These are phyloP conservation scores for Populus hybrid DNA, from an alignment of 441 rosid genomes.

Conservation along the genomic window DNA sequence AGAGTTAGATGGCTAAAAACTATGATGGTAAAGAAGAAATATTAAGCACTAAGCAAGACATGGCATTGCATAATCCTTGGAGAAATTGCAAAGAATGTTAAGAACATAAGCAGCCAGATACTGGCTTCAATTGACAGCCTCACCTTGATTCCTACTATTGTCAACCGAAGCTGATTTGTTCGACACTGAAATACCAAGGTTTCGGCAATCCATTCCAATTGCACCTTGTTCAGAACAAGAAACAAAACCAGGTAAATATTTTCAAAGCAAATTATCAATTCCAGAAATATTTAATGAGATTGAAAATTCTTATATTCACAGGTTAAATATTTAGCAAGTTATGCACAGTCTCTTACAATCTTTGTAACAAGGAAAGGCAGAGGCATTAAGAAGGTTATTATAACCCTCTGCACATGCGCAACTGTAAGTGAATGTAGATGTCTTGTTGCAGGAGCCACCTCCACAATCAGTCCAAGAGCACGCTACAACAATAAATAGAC, in stretches of 20 bases:
- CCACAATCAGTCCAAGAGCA: constrained; percentile 70
- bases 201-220: constrained; percentile 63
- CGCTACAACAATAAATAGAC: constrained; percentile 31
- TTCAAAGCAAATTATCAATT: neutral
- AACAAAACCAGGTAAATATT: neutral
- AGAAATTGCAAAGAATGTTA: neutral
- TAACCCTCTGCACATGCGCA: constrained; percentile 62
- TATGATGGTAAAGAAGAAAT: neutral
- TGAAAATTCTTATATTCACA: neutral
- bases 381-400: constrained; percentile 53
- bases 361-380: constrained; percentile 64
- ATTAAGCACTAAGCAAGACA: neutral
- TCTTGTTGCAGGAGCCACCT: constrained; percentile 66
- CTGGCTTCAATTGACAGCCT: neutral
- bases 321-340: neutral
- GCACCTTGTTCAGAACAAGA: constrained; percentile 45
- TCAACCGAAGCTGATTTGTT: constrained; percentile 33
- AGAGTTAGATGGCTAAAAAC: neutral
- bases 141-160: constrained; percentile 30
- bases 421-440: constrained; percentile 36
- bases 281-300: neutral
- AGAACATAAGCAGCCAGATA: neutral
- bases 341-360: constrained; percentile 50
- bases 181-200: constrained; percentile 44
- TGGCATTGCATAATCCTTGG: neutral